Evolutionary conservation across 768 basidiomycete genomes (phyloP), one percentile per base, ranked within the genome.

Genomic region (Leccinum imitatum): DNA sequence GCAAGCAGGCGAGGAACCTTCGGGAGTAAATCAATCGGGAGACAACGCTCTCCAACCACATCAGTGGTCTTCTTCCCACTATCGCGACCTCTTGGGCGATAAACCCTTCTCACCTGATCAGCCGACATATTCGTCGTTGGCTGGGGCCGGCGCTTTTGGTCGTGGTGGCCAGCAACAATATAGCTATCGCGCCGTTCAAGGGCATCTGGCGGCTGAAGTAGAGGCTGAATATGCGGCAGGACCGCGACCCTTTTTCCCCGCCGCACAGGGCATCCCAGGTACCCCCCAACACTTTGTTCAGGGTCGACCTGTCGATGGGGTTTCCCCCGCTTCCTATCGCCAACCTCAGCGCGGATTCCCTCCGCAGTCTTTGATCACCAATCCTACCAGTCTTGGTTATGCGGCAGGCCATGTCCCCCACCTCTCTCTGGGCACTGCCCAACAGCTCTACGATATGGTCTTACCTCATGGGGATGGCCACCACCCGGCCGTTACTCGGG

Each of bases 391-490:
- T 56, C 77, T 87, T 63, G 78, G 76, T 59, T 88, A 86, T 67
- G 72, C 79, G 25, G 74, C 74, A n/a, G 74, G 65, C 46, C 86
- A 88, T 67, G 81, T 84, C n/a, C 77, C 86, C 15, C 87, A 89
- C 63, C 80, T 90, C 57, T 86, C 89, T 11, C 76, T 91, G 56
- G 87, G 86, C 59, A 89, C 83, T 67, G 82, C 89, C 30, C 90
- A 91, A 65, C 89, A 90, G 67, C 67, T 91, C 56, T 91, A 91
- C 66, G 89, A 91, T 67, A 89, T 90, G 87, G 89, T 91, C 82
- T 74, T 79, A 35, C 78, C 82, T 57, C 65, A 73, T 33, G 44
- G 59, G 15, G 84, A 87, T 62, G 79, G 78, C 61, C 84, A 81
- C 54, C 80, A 85, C 69, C 82, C 87, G 37, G 83, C 88, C 33